A percentile compares a stretch with the other conserved stretches of the same genome.
Evolutionary conservation across 306 rosid species (phyloP).

Genomic region (Dalbergia oliveri): DNA sequence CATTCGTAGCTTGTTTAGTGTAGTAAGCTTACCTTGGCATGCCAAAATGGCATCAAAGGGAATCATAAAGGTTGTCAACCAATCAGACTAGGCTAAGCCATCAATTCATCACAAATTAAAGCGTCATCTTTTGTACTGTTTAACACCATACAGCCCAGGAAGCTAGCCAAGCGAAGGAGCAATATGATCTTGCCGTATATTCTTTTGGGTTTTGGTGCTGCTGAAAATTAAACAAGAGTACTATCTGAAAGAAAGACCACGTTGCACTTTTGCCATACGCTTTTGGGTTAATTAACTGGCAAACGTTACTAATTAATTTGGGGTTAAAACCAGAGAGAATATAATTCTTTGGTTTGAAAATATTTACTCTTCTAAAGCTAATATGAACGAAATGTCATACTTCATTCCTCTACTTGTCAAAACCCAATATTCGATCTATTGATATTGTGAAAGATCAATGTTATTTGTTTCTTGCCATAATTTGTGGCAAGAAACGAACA

Average conservation of each 20-base stretch:
- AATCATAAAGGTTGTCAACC: background rate
- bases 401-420: background rate
- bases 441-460: no score
- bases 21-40: background rate
- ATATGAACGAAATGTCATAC: background rate
- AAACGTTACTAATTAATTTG: background rate
- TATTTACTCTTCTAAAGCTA: background rate
- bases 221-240: no score
- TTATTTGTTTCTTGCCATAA: background rate
- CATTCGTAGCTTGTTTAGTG: background rate
- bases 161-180: no score
- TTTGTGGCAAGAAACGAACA: background rate
- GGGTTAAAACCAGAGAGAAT: background rate
- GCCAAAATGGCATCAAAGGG: background rate
- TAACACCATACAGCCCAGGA: no score
- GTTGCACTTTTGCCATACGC: no score
- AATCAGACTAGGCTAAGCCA: slow-evolving; percentile 10
- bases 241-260: no score
- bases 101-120: no score
- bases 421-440: background rate
- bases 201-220: no score
- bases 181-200: no score
- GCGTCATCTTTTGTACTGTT: no score
- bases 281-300: background rate
- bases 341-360: background rate